A percentile compares a stretch with the other conserved stretches of the same genome.
Conservation (phyloP, 352 stramenopile species). For the Globisporangium mamillatum region DNA sequence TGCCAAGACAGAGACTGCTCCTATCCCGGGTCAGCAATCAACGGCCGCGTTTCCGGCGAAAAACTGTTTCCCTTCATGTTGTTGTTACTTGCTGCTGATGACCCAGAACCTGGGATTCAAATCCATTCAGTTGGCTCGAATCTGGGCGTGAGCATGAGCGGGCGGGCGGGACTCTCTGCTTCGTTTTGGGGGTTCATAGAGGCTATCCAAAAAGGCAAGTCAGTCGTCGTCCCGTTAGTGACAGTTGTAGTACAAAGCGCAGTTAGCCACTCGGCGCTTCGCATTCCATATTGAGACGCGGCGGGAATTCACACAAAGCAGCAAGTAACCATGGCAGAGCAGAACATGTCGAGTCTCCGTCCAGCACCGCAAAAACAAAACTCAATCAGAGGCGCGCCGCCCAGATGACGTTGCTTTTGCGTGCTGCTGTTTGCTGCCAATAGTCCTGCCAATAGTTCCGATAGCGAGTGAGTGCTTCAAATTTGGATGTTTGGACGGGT, state of each 20-base stretch:
- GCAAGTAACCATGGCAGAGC: neutral
- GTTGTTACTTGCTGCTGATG: neutral
- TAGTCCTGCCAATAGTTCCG: neutral
- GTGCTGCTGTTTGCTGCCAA: no score
- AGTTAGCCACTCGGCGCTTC: neutral
- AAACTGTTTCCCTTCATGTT: neutral
- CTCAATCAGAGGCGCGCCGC: neutral
- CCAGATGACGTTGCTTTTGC: neutral
- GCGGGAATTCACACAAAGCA: neutral
- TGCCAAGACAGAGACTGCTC: neutral
- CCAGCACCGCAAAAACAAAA: neutral
- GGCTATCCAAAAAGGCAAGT: neutral
- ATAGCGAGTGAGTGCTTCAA: neutral
- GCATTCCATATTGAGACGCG: neutral
- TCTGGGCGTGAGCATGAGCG: neutral
- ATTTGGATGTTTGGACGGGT: neutral
- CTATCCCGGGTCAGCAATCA: neutral
- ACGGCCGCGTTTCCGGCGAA: neutral
- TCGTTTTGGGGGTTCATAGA: neutral
- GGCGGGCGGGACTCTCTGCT: neutral
- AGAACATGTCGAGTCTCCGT: neutral
- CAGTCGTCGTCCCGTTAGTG: neutral
- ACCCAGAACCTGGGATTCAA: neutral
- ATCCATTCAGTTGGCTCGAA: constrained; percentile 1
- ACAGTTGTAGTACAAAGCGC: neutral